phyloP scores from a whole-genome alignment of 129 eudicot species.

The Centaurea solstitialis region DNA sequence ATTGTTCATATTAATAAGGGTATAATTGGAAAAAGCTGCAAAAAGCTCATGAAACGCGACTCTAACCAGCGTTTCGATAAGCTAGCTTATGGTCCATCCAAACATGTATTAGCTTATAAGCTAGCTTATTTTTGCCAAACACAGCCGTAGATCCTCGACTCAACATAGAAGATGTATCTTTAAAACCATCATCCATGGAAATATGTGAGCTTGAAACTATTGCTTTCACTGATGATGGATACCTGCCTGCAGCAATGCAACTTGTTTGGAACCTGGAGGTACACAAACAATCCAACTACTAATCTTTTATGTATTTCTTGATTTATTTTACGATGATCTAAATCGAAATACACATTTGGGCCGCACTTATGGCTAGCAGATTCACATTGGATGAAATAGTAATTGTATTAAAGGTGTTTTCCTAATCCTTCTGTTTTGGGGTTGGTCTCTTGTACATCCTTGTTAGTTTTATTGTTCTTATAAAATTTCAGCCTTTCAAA shows the following conservation, averaged over 20 bases:
- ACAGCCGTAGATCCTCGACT: background rate
- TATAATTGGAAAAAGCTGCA: no score
- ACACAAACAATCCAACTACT: background rate
- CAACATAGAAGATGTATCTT: background rate
- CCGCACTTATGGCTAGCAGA: background rate
- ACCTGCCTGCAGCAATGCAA: background rate
- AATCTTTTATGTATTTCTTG: background rate
- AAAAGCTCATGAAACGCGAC: no score
- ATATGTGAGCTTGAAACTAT: background rate
- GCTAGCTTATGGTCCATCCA: no score
- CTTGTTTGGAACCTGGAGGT: background rate
- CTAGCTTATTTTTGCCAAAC: no score
- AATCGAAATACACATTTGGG: background rate
- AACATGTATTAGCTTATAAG: no score
- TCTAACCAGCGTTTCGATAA: no score
- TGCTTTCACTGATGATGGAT: background rate
- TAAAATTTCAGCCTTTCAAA: no score
- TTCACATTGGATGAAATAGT: background rate
- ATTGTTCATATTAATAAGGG: no score
- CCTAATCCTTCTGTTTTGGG: no score
- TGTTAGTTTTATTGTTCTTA: no score
- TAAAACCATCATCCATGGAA: background rate
- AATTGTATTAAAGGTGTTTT: background rate
- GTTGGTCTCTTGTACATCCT: no score
- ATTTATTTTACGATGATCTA: background rate